Base-by-base conservation (phyloP, 352 stramenopile genomes). In the Phytophthora chlamydospora region DNA sequence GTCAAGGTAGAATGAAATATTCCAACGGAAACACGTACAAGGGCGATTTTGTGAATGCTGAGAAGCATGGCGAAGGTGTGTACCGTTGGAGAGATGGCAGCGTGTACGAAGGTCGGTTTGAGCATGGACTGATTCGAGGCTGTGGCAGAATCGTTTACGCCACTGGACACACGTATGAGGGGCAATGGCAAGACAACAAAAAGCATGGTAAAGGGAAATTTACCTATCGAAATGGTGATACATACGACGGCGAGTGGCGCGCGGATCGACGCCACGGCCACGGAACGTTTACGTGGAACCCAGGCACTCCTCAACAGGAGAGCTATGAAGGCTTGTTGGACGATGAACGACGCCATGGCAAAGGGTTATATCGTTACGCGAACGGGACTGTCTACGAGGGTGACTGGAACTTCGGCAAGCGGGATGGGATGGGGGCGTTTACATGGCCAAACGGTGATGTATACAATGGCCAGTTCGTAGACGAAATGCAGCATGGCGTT, bases 1-100 rank as follows among this genome's bases (percentile, higher is more conserved):
- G 93, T 11, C 64, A 83, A 19, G 93, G 93, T 13, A 83, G 66
- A 3, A 95, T 97, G 55, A 59, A 62, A 12, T 96, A 93, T 45
- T 55, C 78, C 5, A 97, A 97, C 51, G 93, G 91, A 36, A 94
- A 97, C 41, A 57, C 66, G 34, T 94, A 90, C 51, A 78, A 85
- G 36, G 85, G 85, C 16, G 74, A 85, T 4, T 91, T 94, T 40
- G 32, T 72, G 6, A 70, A 76, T 21, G 83, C 78, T 14, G 71
- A 91, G 66, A 92, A 92, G 42, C 83, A 93, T 13, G 85, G 85
- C 0, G 38, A 70, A 19, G 64, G 55, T 3, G 71, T 81, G 8
- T 92, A 90, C 50, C 41, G 40, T 6, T 97, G 89, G 89, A 35
- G 47, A 24, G 93, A 95, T 49, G 88, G 89, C 38, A 93, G 88